phyloP scores from a whole-genome alignment of 371 early-diverging fungal species.

The Saksenaea vasiformis region DNA sequence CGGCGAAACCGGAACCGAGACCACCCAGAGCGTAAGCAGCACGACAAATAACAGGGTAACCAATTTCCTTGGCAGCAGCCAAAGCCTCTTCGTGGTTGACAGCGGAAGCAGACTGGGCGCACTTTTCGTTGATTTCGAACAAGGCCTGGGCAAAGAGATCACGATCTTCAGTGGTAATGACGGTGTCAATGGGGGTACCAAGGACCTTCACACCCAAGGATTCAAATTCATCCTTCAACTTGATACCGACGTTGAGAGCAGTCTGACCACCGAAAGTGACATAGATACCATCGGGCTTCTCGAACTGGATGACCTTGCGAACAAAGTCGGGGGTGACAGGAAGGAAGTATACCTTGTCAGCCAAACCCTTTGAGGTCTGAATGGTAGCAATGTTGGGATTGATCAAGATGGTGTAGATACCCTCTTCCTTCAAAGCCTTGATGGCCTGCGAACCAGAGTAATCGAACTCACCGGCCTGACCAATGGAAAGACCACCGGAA shows the following conservation, averaged over 20 bases:
- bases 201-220: conserved; percentile 88
- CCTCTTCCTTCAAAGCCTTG: conserved; percentile 95
- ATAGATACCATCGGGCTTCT: conserved; percentile 94
- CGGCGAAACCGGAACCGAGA: conserved; percentile 93
- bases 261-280: conserved; percentile 97
- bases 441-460: conserved; percentile 97
- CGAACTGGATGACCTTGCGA: conserved; percentile 89
- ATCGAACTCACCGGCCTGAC: conserved; percentile 98
- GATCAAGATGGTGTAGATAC: conserved; percentile 89
- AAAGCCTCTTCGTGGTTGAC: conserved; percentile 81
- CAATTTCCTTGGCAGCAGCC: conserved; percentile 80
- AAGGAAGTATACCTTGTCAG: conserved; percentile 95
- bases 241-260: conserved; percentile 91
- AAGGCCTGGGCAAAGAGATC: conserved; percentile 90
- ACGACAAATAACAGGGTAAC: conserved; percentile 93
- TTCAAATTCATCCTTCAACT: conserved; percentile 84
- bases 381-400: conserved; percentile 98
- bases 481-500: conserved; percentile 95
- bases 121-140: conserved; percentile 82
- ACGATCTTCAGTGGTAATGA: conserved; percentile 94
- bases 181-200: conserved; percentile 89
- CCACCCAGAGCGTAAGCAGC: conserved; percentile 95
- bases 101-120: conserved; percentile 82
- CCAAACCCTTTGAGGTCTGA: conserved; percentile 92
- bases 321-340: conserved; percentile 94